phyloP scores from a whole-genome alignment of 2,329 filamentous ascomycete genomes.

The Diplodia seriata region DNA sequence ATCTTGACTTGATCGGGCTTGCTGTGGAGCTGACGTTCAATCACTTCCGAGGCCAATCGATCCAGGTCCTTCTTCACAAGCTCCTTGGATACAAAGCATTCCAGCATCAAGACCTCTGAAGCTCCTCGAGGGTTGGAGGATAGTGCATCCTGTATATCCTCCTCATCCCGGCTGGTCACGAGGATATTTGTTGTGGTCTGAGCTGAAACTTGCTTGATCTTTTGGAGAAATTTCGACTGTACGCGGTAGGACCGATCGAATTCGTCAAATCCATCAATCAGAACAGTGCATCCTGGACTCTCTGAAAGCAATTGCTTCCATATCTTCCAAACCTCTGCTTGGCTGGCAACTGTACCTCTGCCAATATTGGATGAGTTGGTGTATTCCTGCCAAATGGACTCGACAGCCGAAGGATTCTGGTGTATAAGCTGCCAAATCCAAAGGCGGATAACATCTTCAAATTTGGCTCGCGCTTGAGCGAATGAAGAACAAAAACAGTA shows the following conservation, averaged over 20 bases:
- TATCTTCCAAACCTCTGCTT: background rate
- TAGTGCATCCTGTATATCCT: background rate
- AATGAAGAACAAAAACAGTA: background rate
- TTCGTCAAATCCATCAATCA: slow-evolving; percentile 4
- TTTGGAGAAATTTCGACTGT: background rate
- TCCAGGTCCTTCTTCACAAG: background rate
- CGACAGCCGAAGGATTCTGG: background rate
- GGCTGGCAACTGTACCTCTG: background rate
- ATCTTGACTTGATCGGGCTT: background rate
- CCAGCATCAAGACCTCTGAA: background rate
- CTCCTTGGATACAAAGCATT: background rate
- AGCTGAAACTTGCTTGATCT: background rate
- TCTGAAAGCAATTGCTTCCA: background rate
- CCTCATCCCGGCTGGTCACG: background rate
- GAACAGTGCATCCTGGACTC: background rate
- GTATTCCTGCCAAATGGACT: background rate
- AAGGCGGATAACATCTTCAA: background rate
- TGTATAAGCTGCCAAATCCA: slow-evolving; percentile 7
- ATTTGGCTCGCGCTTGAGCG: background rate
- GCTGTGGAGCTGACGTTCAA: background rate
- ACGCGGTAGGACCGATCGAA: background rate
- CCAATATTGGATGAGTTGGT: background rate
- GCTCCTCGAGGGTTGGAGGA: background rate
- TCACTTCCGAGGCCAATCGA: background rate
- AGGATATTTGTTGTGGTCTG: background rate